Evolutionary conservation across 2,329 filamentous ascomycete genomes (phyloP).

Genomic region (Gaeumannomyces tritici): DNA sequence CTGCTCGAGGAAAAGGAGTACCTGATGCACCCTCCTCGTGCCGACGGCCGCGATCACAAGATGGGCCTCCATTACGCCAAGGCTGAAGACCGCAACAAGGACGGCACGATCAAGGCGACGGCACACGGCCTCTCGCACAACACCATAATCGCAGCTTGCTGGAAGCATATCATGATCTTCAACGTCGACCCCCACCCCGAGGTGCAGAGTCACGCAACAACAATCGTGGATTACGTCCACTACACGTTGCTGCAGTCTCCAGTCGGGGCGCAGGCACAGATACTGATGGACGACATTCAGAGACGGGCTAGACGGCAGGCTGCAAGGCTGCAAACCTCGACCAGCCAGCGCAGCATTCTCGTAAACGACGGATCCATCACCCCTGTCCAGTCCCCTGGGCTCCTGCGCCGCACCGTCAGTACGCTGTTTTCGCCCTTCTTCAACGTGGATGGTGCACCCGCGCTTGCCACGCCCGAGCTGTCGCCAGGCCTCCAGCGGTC

Average conservation of each 20-base stretch:
- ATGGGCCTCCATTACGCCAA: constrained; percentile 54
- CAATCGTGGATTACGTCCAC: constrained; percentile 82
- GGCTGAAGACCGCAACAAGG: constrained; percentile 42
- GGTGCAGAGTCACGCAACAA: constrained; percentile 73
- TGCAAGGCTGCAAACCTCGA: constrained; percentile 30
- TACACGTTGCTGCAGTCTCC: constrained; percentile 68
- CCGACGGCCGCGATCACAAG: constrained; percentile 48
- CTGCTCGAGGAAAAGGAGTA: constrained; percentile 74
- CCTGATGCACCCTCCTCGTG: constrained; percentile 42
- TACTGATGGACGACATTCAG: constrained; percentile 64
- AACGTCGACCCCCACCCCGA: constrained; percentile 93
- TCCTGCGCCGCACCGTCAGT: constrained; percentile 55
- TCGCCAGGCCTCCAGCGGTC: constrained; percentile 25
- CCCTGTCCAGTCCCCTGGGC: constrained; percentile 44
- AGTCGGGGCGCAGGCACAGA: constrained; percentile 60
- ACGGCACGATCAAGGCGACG: constrained; percentile 47
- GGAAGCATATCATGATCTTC: constrained; percentile 86
- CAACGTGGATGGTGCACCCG: constrained; percentile 28
- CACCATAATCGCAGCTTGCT: constrained; percentile 85
- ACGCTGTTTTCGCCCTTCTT: constrained; percentile 51
- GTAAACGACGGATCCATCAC: constrained; percentile 22
- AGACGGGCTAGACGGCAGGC: constrained; percentile 37
- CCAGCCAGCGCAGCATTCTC: constrained; percentile 32
- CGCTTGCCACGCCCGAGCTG: constrained; percentile 20
- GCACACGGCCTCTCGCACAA: constrained; percentile 64